These are phyloP conservation scores for Yarrowia bubula DNA, from an alignment of 805 yeast species.

Conservation along the genomic window DNA sequence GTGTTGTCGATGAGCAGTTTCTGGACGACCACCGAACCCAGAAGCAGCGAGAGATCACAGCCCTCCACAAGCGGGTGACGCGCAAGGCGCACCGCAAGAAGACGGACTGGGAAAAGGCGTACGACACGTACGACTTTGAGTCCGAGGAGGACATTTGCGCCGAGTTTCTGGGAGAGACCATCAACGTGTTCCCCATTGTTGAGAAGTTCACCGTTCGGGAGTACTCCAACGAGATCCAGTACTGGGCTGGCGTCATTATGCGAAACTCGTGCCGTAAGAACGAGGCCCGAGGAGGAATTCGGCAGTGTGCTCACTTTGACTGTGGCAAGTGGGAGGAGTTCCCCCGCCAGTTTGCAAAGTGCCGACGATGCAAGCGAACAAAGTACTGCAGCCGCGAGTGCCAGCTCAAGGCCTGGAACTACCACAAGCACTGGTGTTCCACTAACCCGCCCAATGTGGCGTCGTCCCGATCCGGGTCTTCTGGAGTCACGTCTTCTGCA, in stretches of 20 bases:
- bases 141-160: slow-evolving; percentile 43
- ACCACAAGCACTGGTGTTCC: slow-evolving; percentile 89
- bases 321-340: slow-evolving; percentile 93
- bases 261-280: slow-evolving; percentile 91
- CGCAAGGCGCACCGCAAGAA: slow-evolving; percentile 13
- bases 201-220: slow-evolving; percentile 78
- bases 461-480: slow-evolving; percentile 15
- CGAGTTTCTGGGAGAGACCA: slow-evolving; percentile 45
- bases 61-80: slow-evolving; percentile 21
- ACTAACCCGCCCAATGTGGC: slow-evolving; percentile 25
- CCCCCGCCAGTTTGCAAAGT: slow-evolving; percentile 92
- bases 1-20: slow-evolving; percentile 22
- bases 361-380: slow-evolving; percentile 89
- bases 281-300: slow-evolving; percentile 79
- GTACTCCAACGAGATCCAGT: slow-evolving; percentile 76
- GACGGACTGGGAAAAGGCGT: slow-evolving; percentile 29
- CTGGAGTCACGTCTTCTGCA: slow-evolving; percentile 27
- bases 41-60: slow-evolving; percentile 20
- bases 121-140: slow-evolving; percentile 40
- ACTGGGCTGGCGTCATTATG: slow-evolving; percentile 98
- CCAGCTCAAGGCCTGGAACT: slow-evolving; percentile 87
- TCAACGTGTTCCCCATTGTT: slow-evolving; percentile 82
- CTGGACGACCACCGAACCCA: slow-evolving; percentile 22
- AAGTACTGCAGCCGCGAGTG: slow-evolving; percentile 93
- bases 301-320: slow-evolving; percentile 90